Evolutionary conservation across 305 asterid species (phyloP).

Genomic region (Coffea humblotiana): DNA sequence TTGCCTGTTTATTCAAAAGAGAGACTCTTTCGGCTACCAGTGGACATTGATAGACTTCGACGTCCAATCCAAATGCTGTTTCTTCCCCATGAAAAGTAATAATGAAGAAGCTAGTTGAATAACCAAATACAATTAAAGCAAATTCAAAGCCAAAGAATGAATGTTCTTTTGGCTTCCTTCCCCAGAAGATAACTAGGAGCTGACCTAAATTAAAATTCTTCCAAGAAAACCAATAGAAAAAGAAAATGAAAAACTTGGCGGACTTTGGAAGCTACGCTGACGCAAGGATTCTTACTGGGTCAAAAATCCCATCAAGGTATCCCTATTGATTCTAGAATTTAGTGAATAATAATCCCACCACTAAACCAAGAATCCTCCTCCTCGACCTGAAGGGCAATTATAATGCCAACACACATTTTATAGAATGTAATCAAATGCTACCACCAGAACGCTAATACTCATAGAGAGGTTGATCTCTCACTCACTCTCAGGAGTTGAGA

Average conservation of each 20-base stretch:
- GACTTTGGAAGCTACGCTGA: conserved; percentile 10
- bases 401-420: not conserved
- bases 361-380: not conserved
- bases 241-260: conserved; percentile 8
- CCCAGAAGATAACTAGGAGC: not conserved
- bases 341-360: not conserved
- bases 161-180: no score
- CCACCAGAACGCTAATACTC: no score
- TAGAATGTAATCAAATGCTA: no score
- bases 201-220: not conserved
- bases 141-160: no score
- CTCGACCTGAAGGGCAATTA: no score
- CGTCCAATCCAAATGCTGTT: conserved; percentile 48
- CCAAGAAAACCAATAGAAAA: not conserved
- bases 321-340: not conserved
- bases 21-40: conserved; percentile 49
- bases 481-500: not conserved
- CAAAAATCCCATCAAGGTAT: not conserved
- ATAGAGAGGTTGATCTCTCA: no score
- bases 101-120: not conserved
- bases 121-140: not conserved
- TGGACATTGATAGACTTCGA: conserved; percentile 42
- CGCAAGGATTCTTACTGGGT: not conserved
- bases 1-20: conserved; percentile 41
- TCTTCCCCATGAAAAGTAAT: conserved; percentile 38